A percentile compares a stretch with the other conserved stretches of the same genome.
Evolutionary conservation across 2,329 filamentous ascomycete species (phyloP).

Genomic region (Biscogniauxia marginata): DNA sequence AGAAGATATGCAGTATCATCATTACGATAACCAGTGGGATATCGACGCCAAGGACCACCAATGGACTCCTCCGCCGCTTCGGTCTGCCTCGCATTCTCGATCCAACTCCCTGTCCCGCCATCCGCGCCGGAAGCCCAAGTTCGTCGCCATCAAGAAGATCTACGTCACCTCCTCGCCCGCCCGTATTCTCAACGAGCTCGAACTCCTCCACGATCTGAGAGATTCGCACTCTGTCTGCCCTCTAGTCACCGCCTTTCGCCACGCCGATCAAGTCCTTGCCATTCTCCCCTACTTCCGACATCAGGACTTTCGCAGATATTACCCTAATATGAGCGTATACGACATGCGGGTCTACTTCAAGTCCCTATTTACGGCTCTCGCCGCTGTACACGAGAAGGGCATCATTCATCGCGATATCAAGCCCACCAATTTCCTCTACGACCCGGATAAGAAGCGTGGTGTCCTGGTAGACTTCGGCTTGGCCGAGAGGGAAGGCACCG

Average conservation of each 20-base stretch:
- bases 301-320: constrained; percentile 92
- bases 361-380: constrained; percentile 81
- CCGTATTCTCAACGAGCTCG: constrained; percentile 93
- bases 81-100: constrained; percentile 45
- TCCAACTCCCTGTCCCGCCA: constrained; percentile 35
- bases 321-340: constrained; percentile 79
- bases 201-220: constrained; percentile 83
- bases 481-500: constrained; percentile 78
- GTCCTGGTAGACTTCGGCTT: constrained; percentile 99
- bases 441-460: constrained; percentile 73
- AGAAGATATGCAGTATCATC: constrained; percentile 83
- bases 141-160: constrained; percentile 98
- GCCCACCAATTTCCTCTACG: constrained; percentile 96
- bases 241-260: constrained; percentile 93
- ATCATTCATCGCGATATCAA: constrained; percentile 97
- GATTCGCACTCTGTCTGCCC: constrained; percentile 86
- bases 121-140: constrained; percentile 60
- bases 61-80: constrained; percentile 68
- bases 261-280: constrained; percentile 91
- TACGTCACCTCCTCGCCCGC: constrained; percentile 95
- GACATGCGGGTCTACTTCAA: constrained; percentile 91
- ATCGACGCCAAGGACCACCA: constrained; percentile 61
- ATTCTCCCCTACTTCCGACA: constrained; percentile 95
- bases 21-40: constrained; percentile 87
- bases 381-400: constrained; percentile 75